A percentile compares a stretch with the other conserved stretches of the same genome.
Evolutionary conservation across 495 filamentous ascomycete species (phyloP).

Genomic region (Penicillium flavigenum): DNA sequence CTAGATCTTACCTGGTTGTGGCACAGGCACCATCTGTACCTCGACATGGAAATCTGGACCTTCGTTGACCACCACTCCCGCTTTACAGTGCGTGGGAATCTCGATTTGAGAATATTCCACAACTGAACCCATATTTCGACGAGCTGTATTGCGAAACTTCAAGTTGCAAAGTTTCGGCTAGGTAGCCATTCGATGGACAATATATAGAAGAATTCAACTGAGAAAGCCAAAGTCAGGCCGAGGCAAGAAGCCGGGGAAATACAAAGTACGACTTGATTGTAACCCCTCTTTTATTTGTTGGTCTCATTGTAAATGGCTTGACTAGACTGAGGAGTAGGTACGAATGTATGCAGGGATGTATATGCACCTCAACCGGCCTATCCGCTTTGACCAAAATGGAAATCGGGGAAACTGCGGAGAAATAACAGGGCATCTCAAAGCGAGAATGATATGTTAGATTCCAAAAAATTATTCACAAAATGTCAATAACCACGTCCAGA

Average conservation of each 20-base stretch:
- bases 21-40: conserved; percentile 53
- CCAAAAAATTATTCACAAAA: conserved; percentile 22
- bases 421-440: not conserved
- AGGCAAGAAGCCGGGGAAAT: conserved; percentile 14
- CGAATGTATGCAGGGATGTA: not conserved
- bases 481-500: conserved; percentile 3
- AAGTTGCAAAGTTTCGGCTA: not conserved
- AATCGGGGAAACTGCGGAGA: not conserved
- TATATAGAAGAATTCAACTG: not conserved
- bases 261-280: not conserved
- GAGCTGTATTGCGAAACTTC: not conserved
- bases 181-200: not conserved
- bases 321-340: not conserved
- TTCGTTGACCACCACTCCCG: conserved; percentile 54
- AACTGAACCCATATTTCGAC: conserved; percentile 5
- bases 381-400: not conserved
- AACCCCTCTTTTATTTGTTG: conserved; percentile 14
- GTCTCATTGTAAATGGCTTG: not conserved
- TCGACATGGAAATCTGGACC: conserved; percentile 53
- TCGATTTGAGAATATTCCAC: conserved; percentile 20
- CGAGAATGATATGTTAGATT: conserved; percentile 10
- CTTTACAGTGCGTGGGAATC: conserved; percentile 55
- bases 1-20: conserved; percentile 44
- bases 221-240: conserved; percentile 8
- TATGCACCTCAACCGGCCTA: not conserved